A percentile compares a stretch with the other conserved stretches of the same genome.
Conservation (phyloP, 208 protist genomes). For the Acanthamoeba healyi region DNA sequence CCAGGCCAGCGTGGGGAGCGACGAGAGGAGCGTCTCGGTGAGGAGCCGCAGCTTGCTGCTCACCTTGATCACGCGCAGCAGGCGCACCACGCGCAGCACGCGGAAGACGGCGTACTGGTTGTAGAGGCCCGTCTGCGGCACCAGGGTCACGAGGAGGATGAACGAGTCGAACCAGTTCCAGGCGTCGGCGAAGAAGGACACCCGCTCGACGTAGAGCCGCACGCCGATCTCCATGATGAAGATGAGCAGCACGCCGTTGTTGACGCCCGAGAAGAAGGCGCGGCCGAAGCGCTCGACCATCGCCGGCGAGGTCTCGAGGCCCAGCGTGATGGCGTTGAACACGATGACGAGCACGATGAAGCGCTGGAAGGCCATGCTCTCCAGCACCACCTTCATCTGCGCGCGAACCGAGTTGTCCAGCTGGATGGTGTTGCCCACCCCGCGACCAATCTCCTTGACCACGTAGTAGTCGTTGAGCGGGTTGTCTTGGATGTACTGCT, state of each 20-base stretch:
- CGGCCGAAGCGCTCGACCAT: constrained; percentile 38
- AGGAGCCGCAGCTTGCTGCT: constrained; percentile 40
- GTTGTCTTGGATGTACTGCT: constrained; percentile 9
- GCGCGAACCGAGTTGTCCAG: neutral
- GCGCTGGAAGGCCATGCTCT: constrained; percentile 33
- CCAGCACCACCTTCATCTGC: neutral
- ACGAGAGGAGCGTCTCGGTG: constrained; percentile 4
- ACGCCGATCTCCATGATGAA: constrained; percentile 44
- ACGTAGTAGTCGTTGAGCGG: neutral
- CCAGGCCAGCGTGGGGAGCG: constrained; percentile 35
- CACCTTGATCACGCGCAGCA: constrained; percentile 39
- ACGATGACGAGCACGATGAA: constrained; percentile 31
- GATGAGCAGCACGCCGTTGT: constrained; percentile 38
- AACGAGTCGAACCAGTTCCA: constrained; percentile 47
- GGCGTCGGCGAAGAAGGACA: neutral
- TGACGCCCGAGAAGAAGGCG: constrained; percentile 25
- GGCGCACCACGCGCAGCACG: constrained; percentile 31
- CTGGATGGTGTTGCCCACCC: constrained; percentile 6
- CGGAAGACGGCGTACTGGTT: constrained; percentile 50
- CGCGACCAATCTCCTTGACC: neutral
- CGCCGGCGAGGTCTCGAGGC: constrained; percentile 1
- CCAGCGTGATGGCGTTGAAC: constrained; percentile 48
- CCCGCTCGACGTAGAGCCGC: constrained; percentile 13
- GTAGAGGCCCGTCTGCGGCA: constrained; percentile 41
- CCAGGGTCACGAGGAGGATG: constrained; percentile 38